Evolutionary conservation across 2,329 filamentous ascomycete genomes (phyloP), one percentile per base, ranked within the genome.

Genomic region (Aspergillus eucalypticola): DNA sequence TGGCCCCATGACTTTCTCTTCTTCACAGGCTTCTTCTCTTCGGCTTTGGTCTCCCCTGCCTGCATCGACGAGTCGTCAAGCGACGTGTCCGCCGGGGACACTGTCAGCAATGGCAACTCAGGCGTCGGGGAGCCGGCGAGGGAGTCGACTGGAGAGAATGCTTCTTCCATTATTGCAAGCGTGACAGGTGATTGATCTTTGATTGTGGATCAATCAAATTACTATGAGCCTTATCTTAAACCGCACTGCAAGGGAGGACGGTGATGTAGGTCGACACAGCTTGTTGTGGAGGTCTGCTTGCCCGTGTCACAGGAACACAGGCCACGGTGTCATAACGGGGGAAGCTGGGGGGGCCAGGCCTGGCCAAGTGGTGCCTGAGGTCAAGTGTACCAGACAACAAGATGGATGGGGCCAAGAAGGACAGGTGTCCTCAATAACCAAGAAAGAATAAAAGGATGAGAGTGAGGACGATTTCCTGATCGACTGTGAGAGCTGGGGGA

Each of bases 1-100:
- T 99, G 95, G 53, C 95, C 95, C 95, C 95, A 99, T 52, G 95
- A 98, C 81, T 98, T 99, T 71, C 95, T 85, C 86, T 97, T 97
- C 86, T 97, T 97, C 38, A 84, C 80, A 1, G 85, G 83, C 81
- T 91, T 95, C 83, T 90, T 91, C 61, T 78, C 76, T 50, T 88
- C 85, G 0, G 76, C 46, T 62, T 67, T 73, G 39, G 41, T 65
- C 25, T 66, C 62, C 25, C 68, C 60, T 8, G 54, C 56, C 59
- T 70, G 71, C 2, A 65, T 60, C 19, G 70, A 68, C 2, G 72
- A 64, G 3, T 67, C 60, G 3, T 75, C 66, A 19, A 78, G 60
- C 8, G 75, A 77, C 13, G 76, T 78, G 55, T 76, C 76, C 23
- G 75, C 71, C 19, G 76, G 76, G 44, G 75, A 78, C 66, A 79